These are phyloP conservation scores for Amanita polypyramis DNA, from an alignment of 768 basidiomycete species.

Conservation along the genomic window DNA sequence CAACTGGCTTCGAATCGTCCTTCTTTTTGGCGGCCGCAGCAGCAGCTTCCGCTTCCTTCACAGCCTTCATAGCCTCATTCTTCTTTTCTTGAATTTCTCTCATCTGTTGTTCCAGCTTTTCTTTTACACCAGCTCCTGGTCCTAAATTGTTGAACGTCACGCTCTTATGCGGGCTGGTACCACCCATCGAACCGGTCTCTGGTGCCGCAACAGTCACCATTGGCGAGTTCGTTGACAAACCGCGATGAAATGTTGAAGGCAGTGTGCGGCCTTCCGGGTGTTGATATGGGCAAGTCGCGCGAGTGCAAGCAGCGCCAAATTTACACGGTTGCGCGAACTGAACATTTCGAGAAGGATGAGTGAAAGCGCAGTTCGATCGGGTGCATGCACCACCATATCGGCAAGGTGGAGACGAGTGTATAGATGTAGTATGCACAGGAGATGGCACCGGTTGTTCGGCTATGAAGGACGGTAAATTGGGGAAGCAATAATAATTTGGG, in stretches of 20 bases:
- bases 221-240: slow-evolving; percentile 49
- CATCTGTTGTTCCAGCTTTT: slow-evolving; percentile 33
- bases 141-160: slow-evolving; percentile 55
- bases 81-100: slow-evolving; percentile 61
- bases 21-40: slow-evolving; percentile 52
- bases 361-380: slow-evolving; percentile 55
- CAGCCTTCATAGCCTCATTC: slow-evolving; percentile 50
- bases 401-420: slow-evolving; percentile 33
- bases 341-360: slow-evolving; percentile 43
- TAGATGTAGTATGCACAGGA: slow-evolving; percentile 19
- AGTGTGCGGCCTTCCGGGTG: slow-evolving; percentile 84
- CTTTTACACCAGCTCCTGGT: slow-evolving; percentile 30
- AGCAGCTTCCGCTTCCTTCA: slow-evolving; percentile 47
- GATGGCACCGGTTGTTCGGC: slow-evolving; percentile 29
- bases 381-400: slow-evolving; percentile 68
- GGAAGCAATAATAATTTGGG: slow-evolving; percentile 8
- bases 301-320: slow-evolving; percentile 80
- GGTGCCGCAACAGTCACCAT: slow-evolving; percentile 52
- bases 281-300: slow-evolving; percentile 78
- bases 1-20: slow-evolving; percentile 41
- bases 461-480: slow-evolving; percentile 14
- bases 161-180: slow-evolving; percentile 55
- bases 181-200: slow-evolving; percentile 57
- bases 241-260: slow-evolving; percentile 73
- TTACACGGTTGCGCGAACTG: slow-evolving; percentile 50